Evolutionary conservation across 2,329 filamentous ascomycete genomes (phyloP), one percentile per base, ranked within the genome.

Genomic region (Whalleya microplaca): DNA sequence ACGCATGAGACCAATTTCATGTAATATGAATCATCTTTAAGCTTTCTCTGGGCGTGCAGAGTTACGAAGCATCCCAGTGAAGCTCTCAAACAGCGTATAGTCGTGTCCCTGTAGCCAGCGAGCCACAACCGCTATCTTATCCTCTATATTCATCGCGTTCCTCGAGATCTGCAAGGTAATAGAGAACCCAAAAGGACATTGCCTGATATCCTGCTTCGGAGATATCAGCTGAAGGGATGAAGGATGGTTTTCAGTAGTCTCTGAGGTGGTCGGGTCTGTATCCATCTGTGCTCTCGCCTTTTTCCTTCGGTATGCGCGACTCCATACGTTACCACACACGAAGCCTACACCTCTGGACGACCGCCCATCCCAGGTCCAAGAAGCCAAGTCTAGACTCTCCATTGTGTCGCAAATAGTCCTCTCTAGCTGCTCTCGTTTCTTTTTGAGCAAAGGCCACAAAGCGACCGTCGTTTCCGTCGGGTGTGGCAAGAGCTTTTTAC

Each of bases 31-130:
- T 43, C 21, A 52, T 40, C 3, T 37, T 48, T 23, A 59, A 37
- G 32, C 14, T 37, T 37, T 37, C 32, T 37, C 14, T 3, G 8
- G 23, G 9, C 37, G 43, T 9, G 65, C 44, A 2, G 61, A 50
- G 9, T 63, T 68, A 19, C 61, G 61, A 41, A 96, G 62, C 77
- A 93, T 92, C 0, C 91, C 92, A 58, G 87, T 89, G 61, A 99
- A 92, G 70, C 93, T 97, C 74, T 96, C 90, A 72, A 94, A 96
- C 0, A 95, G 69, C 0, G 87, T 80, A 18, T 83, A 78, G 63
- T 96, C 90, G 5, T 80, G 78, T 0, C 95, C 94, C 65, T 91
- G 86, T 0, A 91, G 69, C 93, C 91, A 96, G 29, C 90, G 80
- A 51, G 89, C 77, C 3, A 73, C 64, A 3, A 89, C 75, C 2